A percentile compares a stretch with the other conserved stretches of the same genome.
Conservation (phyloP, 2,329 filamentous ascomycete genomes). For the Ploettnerulaceae sp. region DNA sequence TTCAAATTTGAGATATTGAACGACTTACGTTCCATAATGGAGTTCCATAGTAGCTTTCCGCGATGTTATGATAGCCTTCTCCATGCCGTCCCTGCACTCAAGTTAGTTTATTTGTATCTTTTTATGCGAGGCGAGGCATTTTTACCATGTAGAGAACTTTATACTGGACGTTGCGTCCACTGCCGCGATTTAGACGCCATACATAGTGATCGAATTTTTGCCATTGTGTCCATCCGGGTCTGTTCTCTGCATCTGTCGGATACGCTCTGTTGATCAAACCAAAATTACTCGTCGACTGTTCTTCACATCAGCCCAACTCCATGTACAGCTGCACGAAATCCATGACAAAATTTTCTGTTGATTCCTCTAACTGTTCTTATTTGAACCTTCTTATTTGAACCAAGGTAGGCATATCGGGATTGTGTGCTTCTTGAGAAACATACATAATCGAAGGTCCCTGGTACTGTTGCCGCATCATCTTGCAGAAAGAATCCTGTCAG, state of each 20-base stretch:
- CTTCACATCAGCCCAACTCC: too few species aligned
- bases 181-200: conserved; percentile 45
- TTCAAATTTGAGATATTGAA: background rate
- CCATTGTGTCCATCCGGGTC: conserved; percentile 53
- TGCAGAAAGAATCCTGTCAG: conserved; percentile 60
- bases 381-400: too few species aligned
- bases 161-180: conserved; percentile 48
- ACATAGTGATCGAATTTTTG: conserved; percentile 58
- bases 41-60: conserved; percentile 62
- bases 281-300: conserved; percentile 58
- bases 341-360: too few species aligned
- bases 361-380: too few species aligned
- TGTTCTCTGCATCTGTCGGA: conserved; percentile 45
- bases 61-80: conserved; percentile 58
- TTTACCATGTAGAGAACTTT: conserved; percentile 62
- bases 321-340: too few species aligned
- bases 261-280: conserved; percentile 61
- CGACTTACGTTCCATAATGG: conserved; percentile 60
- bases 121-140: too few species aligned
- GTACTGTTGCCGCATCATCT: conserved; percentile 52
- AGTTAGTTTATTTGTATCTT: too few species aligned
- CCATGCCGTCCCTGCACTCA: conserved; percentile 62
- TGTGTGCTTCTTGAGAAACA: conserved; percentile 23
- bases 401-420: too few species aligned
- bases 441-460: conserved; percentile 60